These are phyloP conservation scores for Pythium sukuiense DNA, from an alignment of 352 stramenopile species.

Conservation along the genomic window DNA sequence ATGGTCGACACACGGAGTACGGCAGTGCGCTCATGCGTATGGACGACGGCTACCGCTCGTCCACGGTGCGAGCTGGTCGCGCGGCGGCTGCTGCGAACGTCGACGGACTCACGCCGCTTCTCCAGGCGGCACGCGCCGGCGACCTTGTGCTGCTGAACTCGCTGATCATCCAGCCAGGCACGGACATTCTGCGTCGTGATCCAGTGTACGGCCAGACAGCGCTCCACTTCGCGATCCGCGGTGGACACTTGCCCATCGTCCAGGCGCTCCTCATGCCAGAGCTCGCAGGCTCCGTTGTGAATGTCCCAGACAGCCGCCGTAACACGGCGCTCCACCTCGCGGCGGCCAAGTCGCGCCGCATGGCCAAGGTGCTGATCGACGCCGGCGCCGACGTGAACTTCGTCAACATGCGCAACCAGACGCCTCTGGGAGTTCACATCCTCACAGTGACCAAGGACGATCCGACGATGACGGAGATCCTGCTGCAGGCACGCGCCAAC, in stretches of 20 bases:
- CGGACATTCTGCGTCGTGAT: slow-evolving; percentile 64
- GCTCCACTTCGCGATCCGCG: slow-evolving; percentile 84
- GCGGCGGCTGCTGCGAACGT: slow-evolving; percentile 30
- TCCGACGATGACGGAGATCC: slow-evolving; percentile 70
- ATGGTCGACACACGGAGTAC: slow-evolving; percentile 60
- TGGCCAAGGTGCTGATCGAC: slow-evolving; percentile 85
- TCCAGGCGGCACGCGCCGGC: slow-evolving; percentile 62
- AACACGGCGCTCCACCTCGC: slow-evolving; percentile 83
- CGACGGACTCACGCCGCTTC: slow-evolving; percentile 72
- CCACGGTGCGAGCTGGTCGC: slow-evolving; percentile 27
- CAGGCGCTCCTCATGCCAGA: slow-evolving; percentile 74
- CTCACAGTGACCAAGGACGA: slow-evolving; percentile 75
- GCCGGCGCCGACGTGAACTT: slow-evolving; percentile 51
- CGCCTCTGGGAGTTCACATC: slow-evolving; percentile 69
- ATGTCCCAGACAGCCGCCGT: slow-evolving; percentile 66
- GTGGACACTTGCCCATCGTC: slow-evolving; percentile 71
- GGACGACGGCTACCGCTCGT: slow-evolving; percentile 60
- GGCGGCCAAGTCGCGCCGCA: slow-evolving; percentile 73
- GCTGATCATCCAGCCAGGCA: slow-evolving; percentile 58
- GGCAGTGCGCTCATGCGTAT: slow-evolving; percentile 72
- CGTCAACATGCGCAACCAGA: slow-evolving; percentile 70
- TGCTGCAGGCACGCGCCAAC: slow-evolving; percentile 70
- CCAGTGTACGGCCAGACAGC: slow-evolving; percentile 74
- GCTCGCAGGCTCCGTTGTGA: slow-evolving; percentile 56
- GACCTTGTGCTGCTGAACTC: slow-evolving; percentile 59